Evolutionary conservation across 2,329 filamentous ascomycete genomes (phyloP), one percentile per base, ranked within the genome.

Genomic region (Ophiostoma sp.): DNA sequence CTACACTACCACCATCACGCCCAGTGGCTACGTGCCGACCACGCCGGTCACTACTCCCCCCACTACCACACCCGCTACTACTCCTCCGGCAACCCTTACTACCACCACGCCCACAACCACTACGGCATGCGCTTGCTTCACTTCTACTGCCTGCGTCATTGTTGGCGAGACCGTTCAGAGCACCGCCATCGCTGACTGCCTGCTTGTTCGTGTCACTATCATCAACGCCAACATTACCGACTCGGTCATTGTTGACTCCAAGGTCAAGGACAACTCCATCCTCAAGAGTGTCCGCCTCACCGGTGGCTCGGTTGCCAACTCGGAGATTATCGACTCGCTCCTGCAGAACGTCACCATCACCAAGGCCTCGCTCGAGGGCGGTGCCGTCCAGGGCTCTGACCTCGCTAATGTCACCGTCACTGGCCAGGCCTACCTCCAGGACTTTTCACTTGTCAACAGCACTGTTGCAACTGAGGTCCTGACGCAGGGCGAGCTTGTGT

Each of bases 381-480:
- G 68, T 11, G 63, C 67, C 40, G 16, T 70, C 27, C 68, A 70
- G 68, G 70, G 67, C 63, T n/a, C 63, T 16, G 65, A 65, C 47
- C 68, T 71, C 12, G n/a, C 52, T 18, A 65, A 67, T 36, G 65
- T 67, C 5, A 49, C 64, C 79, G 64, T 92, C 1, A 36, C 63
- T 2, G 63, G 63, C 63, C n/a, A 5, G 8, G 63, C 63, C 1
- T n/a, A 47, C 16, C 63, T 64, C 41, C 87, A 91, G 73, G 87
- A 92, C 72, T 78, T 92, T 8, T 81, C 82, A 73, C 27, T 52
- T n/a, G 64, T 11, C 27, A 65, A 65, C 64, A 52, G 64, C 64
- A 52, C 64, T 45, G 27, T 65, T 1, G 27, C 27, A 27, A 27
- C 12, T 3, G 44, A 40, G 3, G 44, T 65, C 12, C 12, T 49